Percentiles rank a stretch among this genome's conserved stretches.
phyloP scores from a whole-genome alignment of 148 eudicot species.

The Rhododendron williamsianum region DNA sequence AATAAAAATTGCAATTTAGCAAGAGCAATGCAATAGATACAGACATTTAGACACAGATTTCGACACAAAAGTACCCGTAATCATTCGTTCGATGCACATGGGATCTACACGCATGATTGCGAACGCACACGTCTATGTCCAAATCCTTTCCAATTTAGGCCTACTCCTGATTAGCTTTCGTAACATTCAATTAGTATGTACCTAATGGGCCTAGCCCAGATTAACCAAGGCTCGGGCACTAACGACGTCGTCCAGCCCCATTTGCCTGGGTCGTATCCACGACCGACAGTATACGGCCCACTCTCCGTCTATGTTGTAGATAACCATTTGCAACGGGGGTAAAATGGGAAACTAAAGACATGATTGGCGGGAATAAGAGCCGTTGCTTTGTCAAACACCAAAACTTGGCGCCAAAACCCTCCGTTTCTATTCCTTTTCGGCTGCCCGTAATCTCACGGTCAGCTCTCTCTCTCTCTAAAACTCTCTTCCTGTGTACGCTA shows the following conservation, averaged over 20 bases:
- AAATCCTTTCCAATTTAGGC: not conserved
- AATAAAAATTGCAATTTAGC: too few relatives aligned
- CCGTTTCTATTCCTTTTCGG: slow-evolving; percentile 11
- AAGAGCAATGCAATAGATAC: not conserved
- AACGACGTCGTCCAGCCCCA: not conserved
- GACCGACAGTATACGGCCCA: not conserved
- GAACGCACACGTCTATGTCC: not conserved
- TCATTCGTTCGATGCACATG: not conserved
- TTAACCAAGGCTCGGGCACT: not conserved
- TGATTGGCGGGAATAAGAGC: slow-evolving; percentile 51
- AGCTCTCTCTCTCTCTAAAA: slow-evolving; percentile 17
- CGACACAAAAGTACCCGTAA: too few relatives aligned
- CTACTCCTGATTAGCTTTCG: not conserved
- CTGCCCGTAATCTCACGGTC: slow-evolving; percentile 46
- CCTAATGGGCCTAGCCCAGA: not conserved
- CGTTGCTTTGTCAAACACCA: slow-evolving; percentile 34
- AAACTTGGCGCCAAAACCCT: slow-evolving; percentile 52
- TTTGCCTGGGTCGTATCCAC: not conserved
- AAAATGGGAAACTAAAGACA: not conserved
- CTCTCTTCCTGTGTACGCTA: not conserved
- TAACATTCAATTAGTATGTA: not conserved
- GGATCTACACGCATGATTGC: not conserved
- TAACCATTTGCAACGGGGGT: not conserved
- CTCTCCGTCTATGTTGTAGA: not conserved
- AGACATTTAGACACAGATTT: too few relatives aligned